These are phyloP conservation scores for Thraustotheca clavata DNA, from an alignment of 352 stramenopile species.

Conservation along the genomic window DNA sequence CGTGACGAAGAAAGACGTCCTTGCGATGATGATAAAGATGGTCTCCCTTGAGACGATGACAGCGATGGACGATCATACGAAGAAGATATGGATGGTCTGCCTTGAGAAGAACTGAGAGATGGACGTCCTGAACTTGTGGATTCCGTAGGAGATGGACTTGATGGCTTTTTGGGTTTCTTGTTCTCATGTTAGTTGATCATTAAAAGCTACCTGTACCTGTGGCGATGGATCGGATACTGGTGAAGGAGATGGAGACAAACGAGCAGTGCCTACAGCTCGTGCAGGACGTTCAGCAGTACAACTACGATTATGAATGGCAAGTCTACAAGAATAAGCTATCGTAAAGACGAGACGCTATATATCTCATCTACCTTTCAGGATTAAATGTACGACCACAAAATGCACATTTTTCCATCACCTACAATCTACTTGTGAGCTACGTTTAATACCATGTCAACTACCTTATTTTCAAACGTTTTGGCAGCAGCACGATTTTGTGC, in stretches of 20 bases:
- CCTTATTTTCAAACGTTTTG: conserved; percentile 36
- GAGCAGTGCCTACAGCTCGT: conserved; percentile 5
- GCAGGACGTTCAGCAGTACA: conserved; percentile 17
- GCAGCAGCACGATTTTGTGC: conserved; percentile 53
- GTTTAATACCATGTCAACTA: neutral
- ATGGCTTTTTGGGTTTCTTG: neutral
- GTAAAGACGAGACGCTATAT: neutral
- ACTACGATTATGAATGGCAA: conserved; percentile 21
- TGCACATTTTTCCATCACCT: conserved; percentile 74
- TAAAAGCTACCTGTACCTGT: neutral
- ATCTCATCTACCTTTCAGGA: neutral
- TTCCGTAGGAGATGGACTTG: neutral
- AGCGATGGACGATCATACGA: neutral
- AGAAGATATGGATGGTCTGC: neutral
- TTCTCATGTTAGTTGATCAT: neutral
- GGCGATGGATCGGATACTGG: neutral
- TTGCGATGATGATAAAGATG: neutral
- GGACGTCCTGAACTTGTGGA: neutral
- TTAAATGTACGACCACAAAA: conserved; percentile 60
- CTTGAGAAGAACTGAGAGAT: neutral
- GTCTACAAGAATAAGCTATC: neutral
- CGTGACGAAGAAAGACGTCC: neutral
- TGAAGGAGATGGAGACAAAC: neutral
- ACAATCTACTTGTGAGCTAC: conserved; percentile 19
- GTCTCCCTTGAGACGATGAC: neutral